Evolutionary conservation across 2,329 filamentous ascomycete genomes (phyloP).

Genomic region (Monascus ruber): DNA sequence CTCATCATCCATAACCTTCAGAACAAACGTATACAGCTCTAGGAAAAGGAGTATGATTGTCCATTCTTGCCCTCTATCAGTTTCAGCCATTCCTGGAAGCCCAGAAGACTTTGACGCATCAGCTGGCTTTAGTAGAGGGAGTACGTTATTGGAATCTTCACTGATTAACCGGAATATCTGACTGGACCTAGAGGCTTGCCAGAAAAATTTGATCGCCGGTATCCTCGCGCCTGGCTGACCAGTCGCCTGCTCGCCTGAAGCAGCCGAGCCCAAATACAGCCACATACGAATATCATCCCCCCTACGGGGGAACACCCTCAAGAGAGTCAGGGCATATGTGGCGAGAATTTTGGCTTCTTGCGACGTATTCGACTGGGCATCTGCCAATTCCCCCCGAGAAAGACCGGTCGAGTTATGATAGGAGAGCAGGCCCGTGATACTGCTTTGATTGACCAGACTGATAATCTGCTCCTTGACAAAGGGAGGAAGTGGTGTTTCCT

Average conservation of each 20-base stretch:
- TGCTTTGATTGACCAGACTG: constrained; percentile 63
- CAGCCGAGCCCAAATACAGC: constrained; percentile 65
- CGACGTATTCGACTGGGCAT: constrained; percentile 26
- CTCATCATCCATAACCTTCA: constrained; percentile 90
- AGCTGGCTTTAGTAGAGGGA: constrained; percentile 43
- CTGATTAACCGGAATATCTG: constrained; percentile 47
- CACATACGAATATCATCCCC: constrained; percentile 92
- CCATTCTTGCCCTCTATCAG: constrained; percentile 60
- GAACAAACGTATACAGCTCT: constrained; percentile 84
- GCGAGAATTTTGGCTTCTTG: constrained; percentile 63
- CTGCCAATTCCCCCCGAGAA: constrained; percentile 11
- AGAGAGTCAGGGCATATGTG: constrained; percentile 72
- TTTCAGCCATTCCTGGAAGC: constrained; percentile 13
- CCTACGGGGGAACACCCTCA: constrained; percentile 70
- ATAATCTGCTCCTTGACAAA: constrained; percentile 57
- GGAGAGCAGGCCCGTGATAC: constrained; percentile 54
- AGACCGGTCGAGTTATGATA: constrained; percentile 22
- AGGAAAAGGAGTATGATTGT: constrained; percentile 79
- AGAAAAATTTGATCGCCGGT: constrained; percentile 73
- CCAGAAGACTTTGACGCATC: constrained; percentile 29
- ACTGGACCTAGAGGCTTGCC: constrained; percentile 54
- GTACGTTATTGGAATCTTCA: constrained; percentile 46
- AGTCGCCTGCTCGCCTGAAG: constrained; percentile 22
- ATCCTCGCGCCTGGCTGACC: constrained; percentile 27
- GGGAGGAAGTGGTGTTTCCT: constrained; percentile 23